A percentile compares a stretch with the other conserved stretches of the same genome.
Evolutionary conservation across 495 filamentous ascomycete genomes (phyloP).

Genomic region (Trichoderma virens): DNA sequence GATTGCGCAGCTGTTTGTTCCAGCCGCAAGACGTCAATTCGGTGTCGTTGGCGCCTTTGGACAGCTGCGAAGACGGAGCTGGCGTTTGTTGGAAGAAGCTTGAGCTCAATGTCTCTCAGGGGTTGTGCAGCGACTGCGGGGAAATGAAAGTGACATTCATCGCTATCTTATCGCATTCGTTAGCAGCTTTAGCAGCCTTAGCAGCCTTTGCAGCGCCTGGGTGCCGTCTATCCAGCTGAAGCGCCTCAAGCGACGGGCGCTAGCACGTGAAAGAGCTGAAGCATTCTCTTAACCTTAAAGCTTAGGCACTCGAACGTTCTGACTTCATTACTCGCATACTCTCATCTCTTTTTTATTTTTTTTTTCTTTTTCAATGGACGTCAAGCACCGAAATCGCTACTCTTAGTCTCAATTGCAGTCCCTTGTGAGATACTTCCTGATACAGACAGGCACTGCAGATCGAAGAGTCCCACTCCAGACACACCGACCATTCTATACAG

Average conservation of each 20-base stretch:
- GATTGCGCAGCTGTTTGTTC: background rate
- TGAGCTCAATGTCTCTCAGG: background rate
- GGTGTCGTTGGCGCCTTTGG: background rate
- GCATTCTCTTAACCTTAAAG: background rate
- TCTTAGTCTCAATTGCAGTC: too few relatives aligned
- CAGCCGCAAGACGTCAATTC: background rate
- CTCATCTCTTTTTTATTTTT: background rate
- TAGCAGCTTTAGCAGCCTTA: background rate
- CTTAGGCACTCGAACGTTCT: background rate
- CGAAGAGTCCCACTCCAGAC: too few relatives aligned
- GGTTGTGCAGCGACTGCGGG: background rate
- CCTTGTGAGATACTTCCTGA: too few relatives aligned
- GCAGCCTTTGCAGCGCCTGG: background rate
- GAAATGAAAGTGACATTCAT: constrained; percentile 3
- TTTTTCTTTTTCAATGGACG: too few relatives aligned
- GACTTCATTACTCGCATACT: background rate
- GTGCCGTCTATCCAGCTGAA: too few relatives aligned
- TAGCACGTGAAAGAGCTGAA: background rate
- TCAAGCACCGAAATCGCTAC: background rate
- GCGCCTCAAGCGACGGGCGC: background rate
- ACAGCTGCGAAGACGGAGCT: background rate
- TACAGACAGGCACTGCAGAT: too few relatives aligned
- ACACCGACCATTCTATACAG: too few relatives aligned
- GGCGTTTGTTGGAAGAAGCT: background rate
- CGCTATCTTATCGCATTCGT: background rate